Conservation (phyloP, 78 protist genomes). For the Guillardia theta region DNA sequence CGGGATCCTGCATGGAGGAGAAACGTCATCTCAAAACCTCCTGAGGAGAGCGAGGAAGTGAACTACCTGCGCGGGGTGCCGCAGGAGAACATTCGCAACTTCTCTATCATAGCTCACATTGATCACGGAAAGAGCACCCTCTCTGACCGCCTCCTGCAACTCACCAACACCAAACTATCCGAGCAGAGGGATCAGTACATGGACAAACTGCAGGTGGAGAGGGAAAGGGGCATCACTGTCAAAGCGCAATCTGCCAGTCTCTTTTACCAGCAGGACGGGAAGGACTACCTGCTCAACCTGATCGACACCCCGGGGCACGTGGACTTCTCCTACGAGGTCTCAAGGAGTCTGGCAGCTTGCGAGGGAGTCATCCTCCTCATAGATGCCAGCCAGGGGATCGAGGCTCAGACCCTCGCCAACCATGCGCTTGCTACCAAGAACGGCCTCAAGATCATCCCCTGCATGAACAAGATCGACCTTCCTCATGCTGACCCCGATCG, state of each 20-base stretch:
- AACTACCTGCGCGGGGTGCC: background rate
- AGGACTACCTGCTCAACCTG: conserved; percentile 71
- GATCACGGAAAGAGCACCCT: conserved; percentile 77
- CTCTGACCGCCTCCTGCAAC: conserved; percentile 58
- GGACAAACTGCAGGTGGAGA: conserved; percentile 77
- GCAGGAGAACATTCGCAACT: conserved; percentile 56
- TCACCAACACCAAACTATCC: background rate
- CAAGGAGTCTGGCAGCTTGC: conserved; percentile 75
- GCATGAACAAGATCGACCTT: conserved; percentile 83
- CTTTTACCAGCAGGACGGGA: conserved; percentile 40
- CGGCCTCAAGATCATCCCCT: conserved; percentile 78
- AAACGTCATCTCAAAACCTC: too few relatives aligned
- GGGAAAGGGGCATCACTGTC: conserved; percentile 86
- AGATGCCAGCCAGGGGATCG: conserved; percentile 63
- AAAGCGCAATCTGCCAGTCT: conserved; percentile 80
- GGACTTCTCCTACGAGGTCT: conserved; percentile 83
- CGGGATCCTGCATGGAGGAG: too few relatives aligned
- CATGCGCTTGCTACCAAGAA: conserved; percentile 39
- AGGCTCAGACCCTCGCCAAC: conserved; percentile 78
- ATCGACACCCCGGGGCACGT: conserved; percentile 94
- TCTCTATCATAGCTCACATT: conserved; percentile 70
- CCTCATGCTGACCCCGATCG: conserved; percentile 61
- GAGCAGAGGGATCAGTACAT: conserved; percentile 49
- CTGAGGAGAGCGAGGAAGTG: too few relatives aligned
- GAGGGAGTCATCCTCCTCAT: conserved; percentile 83